Evolutionary conservation across 2,329 filamentous ascomycete species (phyloP).

Genomic region (Botryotinia narcissicola): DNA sequence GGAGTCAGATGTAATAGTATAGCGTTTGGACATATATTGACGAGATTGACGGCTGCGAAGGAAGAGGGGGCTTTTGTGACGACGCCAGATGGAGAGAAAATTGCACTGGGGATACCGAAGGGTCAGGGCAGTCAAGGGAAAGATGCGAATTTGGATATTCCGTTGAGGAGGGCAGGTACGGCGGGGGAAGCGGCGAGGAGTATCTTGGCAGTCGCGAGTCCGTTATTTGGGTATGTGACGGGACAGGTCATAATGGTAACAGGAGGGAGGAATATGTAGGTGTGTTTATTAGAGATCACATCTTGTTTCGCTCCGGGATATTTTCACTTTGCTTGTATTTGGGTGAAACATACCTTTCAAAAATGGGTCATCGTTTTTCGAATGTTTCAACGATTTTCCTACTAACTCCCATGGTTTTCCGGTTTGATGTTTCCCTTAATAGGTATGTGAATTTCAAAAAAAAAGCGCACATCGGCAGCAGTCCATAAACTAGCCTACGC

Average conservation of each 20-base stretch:
- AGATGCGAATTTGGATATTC: slow-evolving; percentile 65
- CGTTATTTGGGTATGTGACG: slow-evolving; percentile 78
- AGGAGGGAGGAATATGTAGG: slow-evolving; percentile 64
- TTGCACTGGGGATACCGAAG: slow-evolving; percentile 71
- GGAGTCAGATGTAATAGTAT: slow-evolving; percentile 81
- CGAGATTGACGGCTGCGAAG: slow-evolving; percentile 78
- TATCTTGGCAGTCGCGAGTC: slow-evolving; percentile 76
- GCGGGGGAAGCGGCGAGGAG: slow-evolving; percentile 77
- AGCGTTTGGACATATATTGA: slow-evolving; percentile 79
- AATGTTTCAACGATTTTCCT: background rate
- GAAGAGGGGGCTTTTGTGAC: slow-evolving; percentile 78
- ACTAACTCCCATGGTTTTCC: too few species aligned
- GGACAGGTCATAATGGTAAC: slow-evolving; percentile 88
- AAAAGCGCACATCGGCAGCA: background rate
- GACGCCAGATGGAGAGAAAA: slow-evolving; percentile 71
- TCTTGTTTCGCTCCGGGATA: background rate
- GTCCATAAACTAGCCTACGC: background rate
- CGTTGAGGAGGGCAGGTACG: slow-evolving; percentile 71
- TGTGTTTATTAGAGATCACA: background rate
- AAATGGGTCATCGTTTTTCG: background rate
- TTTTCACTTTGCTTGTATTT: background rate
- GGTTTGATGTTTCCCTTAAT: background rate
- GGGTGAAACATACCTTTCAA: background rate
- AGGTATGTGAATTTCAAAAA: accelerated
- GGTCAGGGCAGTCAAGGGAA: slow-evolving; percentile 48